phyloP scores from a whole-genome alignment of 768 basidiomycete species.

The Hygrophorus russula region DNA sequence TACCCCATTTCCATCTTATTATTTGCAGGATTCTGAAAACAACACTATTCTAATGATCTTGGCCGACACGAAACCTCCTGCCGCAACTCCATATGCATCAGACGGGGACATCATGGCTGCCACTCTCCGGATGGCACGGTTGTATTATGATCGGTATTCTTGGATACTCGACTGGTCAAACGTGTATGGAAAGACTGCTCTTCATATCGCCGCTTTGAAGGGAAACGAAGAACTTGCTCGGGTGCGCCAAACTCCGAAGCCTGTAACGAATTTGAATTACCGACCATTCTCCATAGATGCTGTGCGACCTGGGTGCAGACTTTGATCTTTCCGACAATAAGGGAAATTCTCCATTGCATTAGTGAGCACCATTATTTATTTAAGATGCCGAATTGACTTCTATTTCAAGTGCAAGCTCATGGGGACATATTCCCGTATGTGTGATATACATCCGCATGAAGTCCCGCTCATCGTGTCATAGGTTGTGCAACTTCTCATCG shows the following conservation, averaged over 20 bases:
- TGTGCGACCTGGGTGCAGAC: constrained; percentile 87
- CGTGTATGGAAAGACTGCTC: constrained; percentile 76
- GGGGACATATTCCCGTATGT: constrained; percentile 74
- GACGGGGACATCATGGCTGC: constrained; percentile 59
- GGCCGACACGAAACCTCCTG: constrained; percentile 63
- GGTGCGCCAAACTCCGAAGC: constrained; percentile 32
- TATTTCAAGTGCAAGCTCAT: constrained; percentile 62
- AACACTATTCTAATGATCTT: constrained; percentile 90
- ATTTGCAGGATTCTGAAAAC: constrained; percentile 72
- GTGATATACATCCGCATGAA: not conserved
- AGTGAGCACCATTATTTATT: constrained; percentile 40
- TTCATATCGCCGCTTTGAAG: constrained; percentile 79
- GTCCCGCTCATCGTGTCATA: constrained; percentile 17
- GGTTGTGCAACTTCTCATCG: constrained; percentile 80
- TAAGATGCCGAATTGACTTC: constrained; percentile 5
- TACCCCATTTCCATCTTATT: constrained; percentile 3
- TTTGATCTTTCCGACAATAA: constrained; percentile 82
- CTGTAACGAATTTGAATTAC: not conserved
- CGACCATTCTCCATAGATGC: constrained; percentile 45
- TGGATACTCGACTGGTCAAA: constrained; percentile 92
- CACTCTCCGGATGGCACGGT: constrained; percentile 72
- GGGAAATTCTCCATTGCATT: constrained; percentile 89
- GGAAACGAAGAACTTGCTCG: constrained; percentile 86
- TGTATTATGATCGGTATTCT: constrained; percentile 81
- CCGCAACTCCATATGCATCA: constrained; percentile 32